Conservation (phyloP, 805 yeast species). For the Blastobotrys americana region DNA sequence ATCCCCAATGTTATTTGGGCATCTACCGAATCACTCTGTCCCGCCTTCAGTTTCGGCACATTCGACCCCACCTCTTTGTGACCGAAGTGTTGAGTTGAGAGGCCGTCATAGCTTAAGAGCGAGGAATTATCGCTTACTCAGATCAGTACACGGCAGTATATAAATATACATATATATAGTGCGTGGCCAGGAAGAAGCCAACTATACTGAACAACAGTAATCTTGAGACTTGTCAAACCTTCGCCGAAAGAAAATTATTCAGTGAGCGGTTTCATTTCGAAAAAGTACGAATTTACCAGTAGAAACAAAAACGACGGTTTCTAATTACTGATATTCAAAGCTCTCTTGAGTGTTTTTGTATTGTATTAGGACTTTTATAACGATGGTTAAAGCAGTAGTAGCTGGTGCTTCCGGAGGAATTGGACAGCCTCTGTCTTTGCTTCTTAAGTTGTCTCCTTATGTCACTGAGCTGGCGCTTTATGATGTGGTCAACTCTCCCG, state of each 20-base stretch:
- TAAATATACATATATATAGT: too few relatives aligned
- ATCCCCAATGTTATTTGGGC: too few relatives aligned
- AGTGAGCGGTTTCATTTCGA: slow-evolving; percentile 8
- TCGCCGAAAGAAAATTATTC: too few relatives aligned
- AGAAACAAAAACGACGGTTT: not conserved
- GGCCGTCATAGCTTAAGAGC: too few relatives aligned
- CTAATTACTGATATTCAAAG: not conserved
- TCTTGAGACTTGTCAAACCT: too few relatives aligned
- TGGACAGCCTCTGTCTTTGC: slow-evolving; percentile 84
- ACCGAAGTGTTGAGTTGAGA: not conserved
- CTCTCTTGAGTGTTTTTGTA: not conserved
- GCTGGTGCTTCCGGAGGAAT: slow-evolving; percentile 93
- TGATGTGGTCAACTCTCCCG: slow-evolving; percentile 79
- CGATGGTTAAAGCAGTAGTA: slow-evolving; percentile 40
- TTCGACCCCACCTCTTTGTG: not conserved
- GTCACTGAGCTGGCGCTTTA: slow-evolving; percentile 64
- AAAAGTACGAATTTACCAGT: slow-evolving; percentile 4
- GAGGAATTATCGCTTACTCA: not conserved
- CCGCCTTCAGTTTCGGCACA: not conserved
- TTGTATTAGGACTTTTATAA: not conserved
- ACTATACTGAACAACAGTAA: too few relatives aligned
- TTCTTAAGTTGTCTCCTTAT: slow-evolving; percentile 61
- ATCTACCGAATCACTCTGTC: not conserved
- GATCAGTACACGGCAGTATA: not conserved
- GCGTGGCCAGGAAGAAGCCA: too few relatives aligned